A percentile compares a stretch with the other conserved stretches of the same genome.
Evolutionary conservation across 2,329 filamentous ascomycete species (phyloP).

Genomic region (Fusarium pilosicola): DNA sequence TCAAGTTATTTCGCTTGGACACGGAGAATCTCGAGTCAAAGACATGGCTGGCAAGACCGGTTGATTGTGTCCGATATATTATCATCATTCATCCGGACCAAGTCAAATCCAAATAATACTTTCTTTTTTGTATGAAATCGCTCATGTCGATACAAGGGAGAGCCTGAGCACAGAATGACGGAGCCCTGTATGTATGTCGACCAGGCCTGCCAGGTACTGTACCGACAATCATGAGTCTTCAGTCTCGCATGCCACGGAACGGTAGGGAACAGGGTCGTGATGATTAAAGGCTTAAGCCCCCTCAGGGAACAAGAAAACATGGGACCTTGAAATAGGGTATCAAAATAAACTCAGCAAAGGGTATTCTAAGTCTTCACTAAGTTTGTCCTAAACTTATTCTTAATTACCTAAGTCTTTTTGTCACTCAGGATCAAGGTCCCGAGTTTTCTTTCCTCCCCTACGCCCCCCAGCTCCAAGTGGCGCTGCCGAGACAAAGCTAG

Average conservation of each 20-base stretch:
- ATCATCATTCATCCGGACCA: not conserved
- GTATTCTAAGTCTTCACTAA: no score
- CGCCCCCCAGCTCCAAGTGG: conserved; percentile 35
- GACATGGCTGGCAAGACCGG: conserved; percentile 5
- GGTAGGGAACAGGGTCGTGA: conserved; percentile 30
- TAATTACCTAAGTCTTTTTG: no score
- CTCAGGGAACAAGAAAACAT: not conserved
- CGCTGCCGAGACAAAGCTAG: conserved; percentile 40
- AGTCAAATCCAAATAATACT: conserved; percentile 6
- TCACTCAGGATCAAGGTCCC: no score
- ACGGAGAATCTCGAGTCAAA: conserved; percentile 3
- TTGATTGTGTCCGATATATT: not conserved
- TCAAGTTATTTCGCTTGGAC: conserved; percentile 20
- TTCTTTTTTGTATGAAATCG: conserved; percentile 13
- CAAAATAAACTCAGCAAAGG: no score
- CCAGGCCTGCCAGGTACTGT: not conserved
- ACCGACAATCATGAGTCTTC: not conserved
- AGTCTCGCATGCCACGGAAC: conserved; percentile 25
- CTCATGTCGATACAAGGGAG: conserved; percentile 12
- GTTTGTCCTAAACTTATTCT: no score
- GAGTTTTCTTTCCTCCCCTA: not conserved
- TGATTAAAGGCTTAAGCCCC: conserved; percentile 44
- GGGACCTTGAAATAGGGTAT: no score
- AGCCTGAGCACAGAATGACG: not conserved
- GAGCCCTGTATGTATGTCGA: not conserved